phyloP scores from a whole-genome alignment of 2,329 filamentous ascomycete genomes.

The Ilyonectria sp. region DNA sequence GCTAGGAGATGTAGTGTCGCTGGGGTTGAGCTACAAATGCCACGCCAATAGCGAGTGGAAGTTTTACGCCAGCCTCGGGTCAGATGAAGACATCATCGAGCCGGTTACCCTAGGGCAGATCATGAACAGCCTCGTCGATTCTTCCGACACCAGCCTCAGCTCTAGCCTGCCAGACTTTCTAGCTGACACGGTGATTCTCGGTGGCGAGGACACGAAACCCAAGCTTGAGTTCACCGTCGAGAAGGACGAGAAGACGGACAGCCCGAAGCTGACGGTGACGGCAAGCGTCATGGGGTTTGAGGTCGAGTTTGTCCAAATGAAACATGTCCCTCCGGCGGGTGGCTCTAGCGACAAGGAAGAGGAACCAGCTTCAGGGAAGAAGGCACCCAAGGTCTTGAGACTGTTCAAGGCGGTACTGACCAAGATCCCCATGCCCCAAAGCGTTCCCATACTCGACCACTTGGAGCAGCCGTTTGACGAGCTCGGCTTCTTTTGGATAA shows the following conservation, averaged over 20 bases:
- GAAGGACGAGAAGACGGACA: not conserved
- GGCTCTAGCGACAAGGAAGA: not conserved
- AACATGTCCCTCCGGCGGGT: not conserved
- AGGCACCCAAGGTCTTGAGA: conserved; percentile 9
- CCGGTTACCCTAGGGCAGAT: not conserved
- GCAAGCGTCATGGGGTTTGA: not conserved
- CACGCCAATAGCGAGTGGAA: not conserved
- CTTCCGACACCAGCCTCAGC: not conserved
- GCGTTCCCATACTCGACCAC: conserved; percentile 50
- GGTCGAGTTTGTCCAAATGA: conserved; percentile 1
- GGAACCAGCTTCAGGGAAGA: not conserved
- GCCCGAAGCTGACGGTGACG: not conserved
- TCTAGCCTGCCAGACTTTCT: conserved; percentile 1
- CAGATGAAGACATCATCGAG: not conserved
- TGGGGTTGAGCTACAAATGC: not conserved
- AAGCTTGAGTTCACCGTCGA: not conserved
- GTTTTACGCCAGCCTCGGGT: not conserved
- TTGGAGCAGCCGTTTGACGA: conserved; percentile 54
- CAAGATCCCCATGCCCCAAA: conserved; percentile 2
- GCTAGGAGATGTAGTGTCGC: not conserved
- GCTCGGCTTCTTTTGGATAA: conserved; percentile 52
- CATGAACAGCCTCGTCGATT: not conserved
- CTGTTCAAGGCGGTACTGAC: conserved; percentile 33
- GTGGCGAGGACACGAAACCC: not conserved
- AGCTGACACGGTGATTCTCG: not conserved